Base-by-base conservation (phyloP, 2,329 filamentous ascomycete species). In the Fusarium robinianum region DNA sequence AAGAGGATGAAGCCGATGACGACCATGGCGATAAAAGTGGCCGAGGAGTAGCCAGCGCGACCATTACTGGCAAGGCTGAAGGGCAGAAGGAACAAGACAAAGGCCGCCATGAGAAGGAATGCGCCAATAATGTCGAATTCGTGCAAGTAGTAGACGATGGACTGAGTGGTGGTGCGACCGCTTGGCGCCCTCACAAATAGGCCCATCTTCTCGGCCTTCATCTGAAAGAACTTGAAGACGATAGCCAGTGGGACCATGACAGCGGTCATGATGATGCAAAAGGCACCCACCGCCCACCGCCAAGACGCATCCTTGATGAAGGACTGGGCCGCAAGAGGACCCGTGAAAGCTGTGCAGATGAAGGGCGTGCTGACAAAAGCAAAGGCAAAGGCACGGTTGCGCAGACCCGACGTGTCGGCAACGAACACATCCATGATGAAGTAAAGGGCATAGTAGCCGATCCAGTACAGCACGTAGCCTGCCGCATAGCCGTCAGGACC, bases 391-490 rank as follows among this genome's bases (percentile, higher is more conserved):
- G 61, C 63, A 11, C 66, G 64, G 35, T 65, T 66, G 40, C 54
- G 56, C 17, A 68, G 51, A 15, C 51, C 57, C 24, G 53, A 64
- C 22, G 54, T 65, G 37, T 68, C 66, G 36, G 66, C 62, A 14
- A 65, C 55, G 43, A 68, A 62, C 38, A 68, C 55, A 12, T 61
- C 52, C 33, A 63, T 51, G 23, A 56, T 57, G 44, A 64, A 66
- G 16, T 52, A 53, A 19, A 67, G 46, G 18, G 61, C 63, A 24
- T 57, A 58, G 37, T 50, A 57, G 8, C 81, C 81, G 25, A 79
- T 72, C 43, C 73, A 76, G 58, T 83, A 83, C 47, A 84, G 79
- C 5, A 84, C 79, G 51, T 80, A 71, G 2, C 60, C 63, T 7
- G 62, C 62, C 4, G 60, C 61, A 39, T 64, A 83, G 1, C 73